A percentile compares a stretch with the other conserved stretches of the same genome.
Conservation (phyloP, 2,329 filamentous ascomycete genomes). For the Diaporthe humulicola region DNA sequence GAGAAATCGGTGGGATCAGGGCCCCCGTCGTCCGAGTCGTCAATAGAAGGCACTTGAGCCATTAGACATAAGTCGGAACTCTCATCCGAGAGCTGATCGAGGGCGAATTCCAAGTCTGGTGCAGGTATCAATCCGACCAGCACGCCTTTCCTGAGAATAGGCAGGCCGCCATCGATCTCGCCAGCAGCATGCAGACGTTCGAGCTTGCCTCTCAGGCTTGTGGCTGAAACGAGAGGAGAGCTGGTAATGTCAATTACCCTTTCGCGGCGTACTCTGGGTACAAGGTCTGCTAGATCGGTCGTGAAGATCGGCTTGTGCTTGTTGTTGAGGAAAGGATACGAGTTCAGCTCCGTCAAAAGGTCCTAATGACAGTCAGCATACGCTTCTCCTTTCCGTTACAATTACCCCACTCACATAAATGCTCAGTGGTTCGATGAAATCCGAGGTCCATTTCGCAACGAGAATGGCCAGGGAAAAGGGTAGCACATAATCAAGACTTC, state of each 20-base stretch:
- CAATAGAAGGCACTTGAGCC: constrained; percentile 74
- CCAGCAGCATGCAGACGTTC: constrained; percentile 86
- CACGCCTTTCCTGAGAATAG: constrained; percentile 83
- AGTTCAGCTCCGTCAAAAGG: constrained; percentile 95
- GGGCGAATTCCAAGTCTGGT: constrained; percentile 91
- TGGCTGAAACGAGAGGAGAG: constrained; percentile 84
- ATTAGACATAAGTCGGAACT: constrained; percentile 83
- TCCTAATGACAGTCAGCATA: constrained; percentile 65
- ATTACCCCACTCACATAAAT: constrained; percentile 77
- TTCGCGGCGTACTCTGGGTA: constrained; percentile 79
- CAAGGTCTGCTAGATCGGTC: constrained; percentile 87
- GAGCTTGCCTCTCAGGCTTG: constrained; percentile 82
- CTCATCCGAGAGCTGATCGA: constrained; percentile 87
- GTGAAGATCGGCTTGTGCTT: constrained; percentile 94
- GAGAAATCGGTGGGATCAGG: constrained; percentile 87
- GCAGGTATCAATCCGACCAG: constrained; percentile 93
- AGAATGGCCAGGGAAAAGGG: constrained; percentile 94
- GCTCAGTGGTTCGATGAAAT: constrained; percentile 92
- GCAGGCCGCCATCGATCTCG: constrained; percentile 91
- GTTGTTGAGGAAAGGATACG: constrained; percentile 97
- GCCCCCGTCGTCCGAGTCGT: constrained; percentile 72
- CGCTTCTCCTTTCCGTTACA: neutral
- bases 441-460: constrained; percentile 98
- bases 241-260: constrained; percentile 89
- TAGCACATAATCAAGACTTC: constrained; percentile 93